Conservation (phyloP, 2,329 filamentous ascomycete genomes). For the Beauveria rudraprayagi region DNA sequence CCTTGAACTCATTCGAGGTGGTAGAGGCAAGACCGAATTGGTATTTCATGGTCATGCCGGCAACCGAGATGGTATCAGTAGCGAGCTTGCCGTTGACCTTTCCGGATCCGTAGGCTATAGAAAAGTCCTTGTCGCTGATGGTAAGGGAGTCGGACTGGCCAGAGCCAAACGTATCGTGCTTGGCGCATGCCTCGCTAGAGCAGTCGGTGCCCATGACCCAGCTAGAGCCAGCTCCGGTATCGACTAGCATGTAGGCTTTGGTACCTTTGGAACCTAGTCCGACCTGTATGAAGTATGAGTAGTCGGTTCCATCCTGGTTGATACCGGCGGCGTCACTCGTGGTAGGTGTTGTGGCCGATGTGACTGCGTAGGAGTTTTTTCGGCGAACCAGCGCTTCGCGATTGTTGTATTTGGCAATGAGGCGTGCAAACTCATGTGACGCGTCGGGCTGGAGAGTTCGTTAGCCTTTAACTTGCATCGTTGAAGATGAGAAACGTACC, state of each 20-base stretch:
- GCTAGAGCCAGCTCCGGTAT: constrained; percentile 62
- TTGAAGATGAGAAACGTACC: constrained; percentile 18
- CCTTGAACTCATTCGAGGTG: constrained; percentile 65
- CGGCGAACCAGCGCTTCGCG: constrained; percentile 16
- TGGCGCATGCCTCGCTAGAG: constrained; percentile 53
- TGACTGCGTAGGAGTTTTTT: constrained; percentile 39
- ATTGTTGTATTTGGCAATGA: constrained; percentile 33
- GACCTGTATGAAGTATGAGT: constrained; percentile 55
- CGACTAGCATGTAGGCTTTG: constrained; percentile 53
- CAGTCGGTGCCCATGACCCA: constrained; percentile 78
- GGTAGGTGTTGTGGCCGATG: constrained; percentile 37
- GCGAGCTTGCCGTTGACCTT: constrained; percentile 59
- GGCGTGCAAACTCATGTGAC: constrained; percentile 27
- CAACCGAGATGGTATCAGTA: constrained; percentile 59
- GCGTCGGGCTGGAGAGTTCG: constrained; percentile 22
- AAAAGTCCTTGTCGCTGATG: constrained; percentile 46
- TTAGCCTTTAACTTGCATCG: background rate
- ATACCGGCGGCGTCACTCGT: constrained; percentile 45
- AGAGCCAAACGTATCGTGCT: constrained; percentile 62
- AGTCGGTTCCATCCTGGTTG: constrained; percentile 57
- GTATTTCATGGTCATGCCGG: constrained; percentile 54
- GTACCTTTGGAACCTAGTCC: constrained; percentile 47
- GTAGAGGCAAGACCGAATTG: constrained; percentile 65
- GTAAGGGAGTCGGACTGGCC: constrained; percentile 57
- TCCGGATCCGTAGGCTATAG: constrained; percentile 70